Conservation (phyloP, 1,139 yeast species). For the Groenewaldozyma sp. region DNA sequence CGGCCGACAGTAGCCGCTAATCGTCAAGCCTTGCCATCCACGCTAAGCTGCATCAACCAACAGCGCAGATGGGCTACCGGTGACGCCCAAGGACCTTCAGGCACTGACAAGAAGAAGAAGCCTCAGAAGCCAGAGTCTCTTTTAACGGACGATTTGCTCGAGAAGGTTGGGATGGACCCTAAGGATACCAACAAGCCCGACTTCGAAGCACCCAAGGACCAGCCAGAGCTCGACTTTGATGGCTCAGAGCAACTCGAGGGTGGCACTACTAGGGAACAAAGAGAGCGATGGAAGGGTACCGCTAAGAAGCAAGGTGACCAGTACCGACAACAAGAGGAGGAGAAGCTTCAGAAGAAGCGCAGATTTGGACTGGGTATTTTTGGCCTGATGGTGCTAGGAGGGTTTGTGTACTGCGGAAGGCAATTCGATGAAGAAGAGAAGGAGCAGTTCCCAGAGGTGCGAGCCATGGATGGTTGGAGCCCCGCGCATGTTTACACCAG, state of each 20-base stretch:
- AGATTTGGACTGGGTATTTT: constrained; percentile 19
- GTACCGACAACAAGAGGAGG: constrained; percentile 56
- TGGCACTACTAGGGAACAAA: constrained; percentile 20
- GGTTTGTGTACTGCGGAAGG: constrained; percentile 68
- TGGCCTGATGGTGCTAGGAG: constrained; percentile 43
- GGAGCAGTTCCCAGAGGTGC: constrained; percentile 1
- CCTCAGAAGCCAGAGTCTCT: constrained; percentile 37
- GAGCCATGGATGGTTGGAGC: constrained; percentile 57
- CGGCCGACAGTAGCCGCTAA: background rate
- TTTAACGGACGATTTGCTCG: constrained; percentile 71
- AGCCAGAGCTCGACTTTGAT: background rate
- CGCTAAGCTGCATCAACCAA: too few relatives aligned
- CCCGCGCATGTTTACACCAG: constrained; percentile 44
- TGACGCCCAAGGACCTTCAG: too few relatives aligned
- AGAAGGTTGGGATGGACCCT: constrained; percentile 69
- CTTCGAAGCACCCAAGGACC: constrained; percentile 13
- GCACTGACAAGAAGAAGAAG: background rate
- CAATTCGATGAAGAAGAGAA: constrained; percentile 73
- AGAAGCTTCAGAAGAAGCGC: constrained; percentile 32
- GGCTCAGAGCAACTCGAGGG: constrained; percentile 24
- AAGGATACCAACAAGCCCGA: constrained; percentile 11
- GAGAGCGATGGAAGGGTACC: constrained; percentile 29
- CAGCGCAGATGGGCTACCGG: too few relatives aligned
- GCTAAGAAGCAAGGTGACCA: constrained; percentile 37
- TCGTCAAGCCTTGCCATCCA: background rate